Conservation (phyloP, 148 eudicot genomes). For the Polygonum aviculare region DNA sequence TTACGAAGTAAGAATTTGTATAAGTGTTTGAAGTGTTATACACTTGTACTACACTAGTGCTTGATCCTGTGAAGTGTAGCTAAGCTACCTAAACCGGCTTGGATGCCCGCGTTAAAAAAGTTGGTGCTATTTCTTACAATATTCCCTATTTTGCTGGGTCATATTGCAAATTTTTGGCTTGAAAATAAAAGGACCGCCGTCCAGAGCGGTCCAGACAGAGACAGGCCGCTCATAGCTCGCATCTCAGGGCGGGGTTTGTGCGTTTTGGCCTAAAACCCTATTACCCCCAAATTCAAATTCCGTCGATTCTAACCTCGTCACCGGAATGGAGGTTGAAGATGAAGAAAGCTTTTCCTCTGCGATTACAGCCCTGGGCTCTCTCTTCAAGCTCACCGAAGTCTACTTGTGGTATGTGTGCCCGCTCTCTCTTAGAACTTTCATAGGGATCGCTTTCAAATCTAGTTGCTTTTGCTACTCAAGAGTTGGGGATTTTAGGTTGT, state of each 20-base stretch:
- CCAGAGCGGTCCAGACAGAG: background rate
- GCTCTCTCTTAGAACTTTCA: background rate
- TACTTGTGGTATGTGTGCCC: constrained; percentile 33
- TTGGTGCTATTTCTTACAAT: background rate
- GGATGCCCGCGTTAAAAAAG: background rate
- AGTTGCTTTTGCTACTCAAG: background rate
- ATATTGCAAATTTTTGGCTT: no score
- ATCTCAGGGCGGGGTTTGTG: background rate
- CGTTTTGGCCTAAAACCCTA: background rate
- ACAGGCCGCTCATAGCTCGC: background rate
- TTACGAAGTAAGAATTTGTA: no score
- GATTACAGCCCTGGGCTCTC: constrained; percentile 50
- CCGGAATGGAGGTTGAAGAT: constrained; percentile 10
- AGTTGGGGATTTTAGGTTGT: background rate
- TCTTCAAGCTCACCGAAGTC: constrained; percentile 63
- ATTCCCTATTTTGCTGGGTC: background rate
- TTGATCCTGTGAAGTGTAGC: no score
- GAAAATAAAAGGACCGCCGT: no score
- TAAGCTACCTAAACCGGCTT: no score
- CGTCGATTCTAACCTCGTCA: background rate
- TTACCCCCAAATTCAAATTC: background rate
- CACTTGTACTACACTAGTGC: no score
- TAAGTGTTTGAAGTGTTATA: no score
- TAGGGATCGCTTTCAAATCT: background rate
- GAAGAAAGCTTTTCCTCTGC: constrained; percentile 20